Evolutionary conservation across 768 basidiomycete species (phyloP), one percentile per base, ranked within the genome.

Genomic region (Tylopilus subfusipes): DNA sequence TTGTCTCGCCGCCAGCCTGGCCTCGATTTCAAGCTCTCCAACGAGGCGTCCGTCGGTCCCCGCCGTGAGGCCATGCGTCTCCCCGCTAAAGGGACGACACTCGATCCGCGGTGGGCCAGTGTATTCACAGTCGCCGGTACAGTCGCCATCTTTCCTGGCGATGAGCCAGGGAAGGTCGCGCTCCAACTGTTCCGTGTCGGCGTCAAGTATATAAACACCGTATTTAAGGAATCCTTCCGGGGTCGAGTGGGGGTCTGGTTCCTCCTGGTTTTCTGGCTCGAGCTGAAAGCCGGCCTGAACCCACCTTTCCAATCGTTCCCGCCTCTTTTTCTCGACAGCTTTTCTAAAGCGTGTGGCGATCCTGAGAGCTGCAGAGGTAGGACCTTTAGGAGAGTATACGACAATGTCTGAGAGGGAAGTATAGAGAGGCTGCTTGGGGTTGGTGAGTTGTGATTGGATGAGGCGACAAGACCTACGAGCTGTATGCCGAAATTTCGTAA

Each of bases 401-500:
- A 94, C 85, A 34, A 96, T 84, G 63, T 96, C 93, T 42, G 90
- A 92, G n/a, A 96, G 76, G 8, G 90, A 87, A 2, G 87, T 85
- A 62, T 90, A 92, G 53, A 94, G 88, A 42, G 89, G 83, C 90
- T 91, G 27, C 13, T 46, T 31, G 55, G 46, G n/a, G 54, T 68
- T 44, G 24, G 40, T 24, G 46, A 31, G 38, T n/a, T 27, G 30
- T 33, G 44, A 54, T 25, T 7, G 21, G 19, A 44, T 1, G 14
- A 48, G 42, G 33, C 2, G 50, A 55, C 11, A 22, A 29, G 13
- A 84, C 90, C 77, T 66, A 92, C 88, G 60, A 88, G 82, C 70
- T 95, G 93, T 55, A 93, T 88, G 27, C 90, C 89, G 68, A 95
- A 93, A 74, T 95, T 93, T 59, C 93, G 77, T 63, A 91, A 72